These are phyloP conservation scores for Ophiostoma montium DNA, from an alignment of 2,329 filamentous ascomycete species.

Conservation along the genomic window DNA sequence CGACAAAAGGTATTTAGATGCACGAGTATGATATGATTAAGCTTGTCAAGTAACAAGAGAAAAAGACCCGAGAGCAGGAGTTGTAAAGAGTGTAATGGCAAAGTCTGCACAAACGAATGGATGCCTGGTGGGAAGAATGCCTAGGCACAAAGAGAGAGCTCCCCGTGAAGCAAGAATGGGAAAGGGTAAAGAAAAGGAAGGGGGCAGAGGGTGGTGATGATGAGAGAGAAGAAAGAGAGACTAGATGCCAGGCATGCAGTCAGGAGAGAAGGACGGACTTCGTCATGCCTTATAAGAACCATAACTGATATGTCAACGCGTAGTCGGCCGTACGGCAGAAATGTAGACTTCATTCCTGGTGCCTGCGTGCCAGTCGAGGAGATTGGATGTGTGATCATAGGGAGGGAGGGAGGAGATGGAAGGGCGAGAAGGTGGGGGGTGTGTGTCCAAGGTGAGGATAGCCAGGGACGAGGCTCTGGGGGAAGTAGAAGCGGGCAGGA, in stretches of 20 bases:
- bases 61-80: not conserved
- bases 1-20: no score
- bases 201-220: not conserved
- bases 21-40: no score
- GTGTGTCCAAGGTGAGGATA: not conserved
- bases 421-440: not conserved
- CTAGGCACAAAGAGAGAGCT: not conserved
- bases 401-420: constrained; percentile 6
- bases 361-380: constrained; percentile 10
- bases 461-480: not conserved
- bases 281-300: constrained; percentile 11
- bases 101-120: constrained; percentile 1
- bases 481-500: not conserved
- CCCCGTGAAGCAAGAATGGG: constrained; percentile 7
- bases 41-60: not conserved
- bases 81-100: not conserved
- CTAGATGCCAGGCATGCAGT: constrained; percentile 10
- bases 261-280: constrained; percentile 6
- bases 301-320: constrained; percentile 10
- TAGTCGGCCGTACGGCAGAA: constrained; percentile 5
- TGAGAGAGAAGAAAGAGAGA: constrained; percentile 5
- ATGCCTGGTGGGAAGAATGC: constrained; percentile 7
- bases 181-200: constrained; percentile 3
- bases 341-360: constrained; percentile 11
- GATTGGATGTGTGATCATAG: constrained; percentile 10